Evolutionary conservation across 495 filamentous ascomycete species (phyloP).

Genomic region (Aspergillus campestris): DNA sequence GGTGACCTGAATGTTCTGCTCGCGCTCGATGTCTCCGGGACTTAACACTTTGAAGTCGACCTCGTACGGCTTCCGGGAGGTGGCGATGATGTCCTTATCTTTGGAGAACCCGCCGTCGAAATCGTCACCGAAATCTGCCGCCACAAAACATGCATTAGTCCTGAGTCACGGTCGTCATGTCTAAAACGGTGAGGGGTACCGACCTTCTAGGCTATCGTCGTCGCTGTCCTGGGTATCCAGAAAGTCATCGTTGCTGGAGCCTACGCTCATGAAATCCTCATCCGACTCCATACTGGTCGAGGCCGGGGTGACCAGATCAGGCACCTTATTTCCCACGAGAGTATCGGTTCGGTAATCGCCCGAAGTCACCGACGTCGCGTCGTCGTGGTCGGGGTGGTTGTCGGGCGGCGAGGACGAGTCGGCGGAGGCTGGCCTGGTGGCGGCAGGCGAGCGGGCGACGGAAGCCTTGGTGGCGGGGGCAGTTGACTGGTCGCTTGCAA

Average conservation of each 20-base stretch:
- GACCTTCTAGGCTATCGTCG: conserved; percentile 64
- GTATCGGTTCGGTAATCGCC: conserved; percentile 2
- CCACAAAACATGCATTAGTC: conserved; percentile 9
- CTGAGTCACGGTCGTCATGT: not conserved
- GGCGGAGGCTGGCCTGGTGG: conserved; percentile 17
- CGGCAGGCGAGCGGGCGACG: conserved; percentile 18
- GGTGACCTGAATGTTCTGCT: conserved; percentile 75
- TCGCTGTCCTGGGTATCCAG: conserved; percentile 61
- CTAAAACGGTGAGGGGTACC: not conserved
- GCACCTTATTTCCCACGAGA: conserved; percentile 9
- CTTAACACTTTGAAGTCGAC: conserved; percentile 74
- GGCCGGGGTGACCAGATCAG: conserved; percentile 36
- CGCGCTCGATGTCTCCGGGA: conserved; percentile 68
- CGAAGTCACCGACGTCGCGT: conserved; percentile 3
- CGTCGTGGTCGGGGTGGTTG: conserved; percentile 5
- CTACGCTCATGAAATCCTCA: conserved; percentile 85
- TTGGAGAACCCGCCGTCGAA: conserved; percentile 68
- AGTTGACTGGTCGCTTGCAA: conserved; percentile 39
- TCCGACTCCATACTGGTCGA: conserved; percentile 82
- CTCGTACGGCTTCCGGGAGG: conserved; percentile 68
- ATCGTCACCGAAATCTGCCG: conserved; percentile 63
- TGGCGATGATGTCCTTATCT: conserved; percentile 65
- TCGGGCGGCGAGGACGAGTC: conserved; percentile 8
- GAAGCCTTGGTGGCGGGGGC: conserved; percentile 31
- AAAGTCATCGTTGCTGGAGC: conserved; percentile 72